phyloP scores from a whole-genome alignment of 108 stramenopile genomes.

The Chaetoceros muelleri region DNA sequence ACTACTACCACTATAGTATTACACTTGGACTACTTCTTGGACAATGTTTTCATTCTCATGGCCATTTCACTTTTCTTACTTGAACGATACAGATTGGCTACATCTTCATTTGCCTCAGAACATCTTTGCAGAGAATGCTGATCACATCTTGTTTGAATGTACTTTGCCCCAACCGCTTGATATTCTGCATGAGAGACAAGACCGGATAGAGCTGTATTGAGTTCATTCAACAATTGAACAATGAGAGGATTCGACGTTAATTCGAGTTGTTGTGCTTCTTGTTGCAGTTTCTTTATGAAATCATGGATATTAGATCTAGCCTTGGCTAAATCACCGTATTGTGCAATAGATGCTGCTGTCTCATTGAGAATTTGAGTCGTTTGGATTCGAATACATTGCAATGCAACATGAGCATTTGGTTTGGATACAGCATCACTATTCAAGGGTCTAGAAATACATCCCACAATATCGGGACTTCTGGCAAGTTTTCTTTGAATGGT shows the following conservation, averaged over 20 bases:
- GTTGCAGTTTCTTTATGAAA: background rate
- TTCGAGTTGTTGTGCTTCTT: background rate
- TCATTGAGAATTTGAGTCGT: no score
- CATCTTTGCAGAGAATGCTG: background rate
- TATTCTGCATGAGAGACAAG: background rate
- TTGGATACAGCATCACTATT: background rate
- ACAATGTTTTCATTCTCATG: background rate
- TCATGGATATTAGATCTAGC: background rate
- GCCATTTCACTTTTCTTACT: background rate
- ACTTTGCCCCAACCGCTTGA: background rate
- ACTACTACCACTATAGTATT: no score
- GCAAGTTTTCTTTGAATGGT: background rate
- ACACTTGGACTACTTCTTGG: no score
- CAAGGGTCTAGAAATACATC: background rate
- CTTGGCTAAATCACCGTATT: background rate
- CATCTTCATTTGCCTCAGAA: background rate
- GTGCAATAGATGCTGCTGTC: background rate
- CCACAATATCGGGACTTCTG: background rate
- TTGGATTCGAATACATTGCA: background rate
- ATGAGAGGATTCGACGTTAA: background rate
- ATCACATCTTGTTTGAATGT: background rate
- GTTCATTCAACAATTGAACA: background rate
- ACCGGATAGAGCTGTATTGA: background rate
- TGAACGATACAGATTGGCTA: background rate
- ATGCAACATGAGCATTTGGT: background rate